Evolutionary conservation across 2,329 filamentous ascomycete genomes (phyloP).

Genomic region (Botrytis fabae): DNA sequence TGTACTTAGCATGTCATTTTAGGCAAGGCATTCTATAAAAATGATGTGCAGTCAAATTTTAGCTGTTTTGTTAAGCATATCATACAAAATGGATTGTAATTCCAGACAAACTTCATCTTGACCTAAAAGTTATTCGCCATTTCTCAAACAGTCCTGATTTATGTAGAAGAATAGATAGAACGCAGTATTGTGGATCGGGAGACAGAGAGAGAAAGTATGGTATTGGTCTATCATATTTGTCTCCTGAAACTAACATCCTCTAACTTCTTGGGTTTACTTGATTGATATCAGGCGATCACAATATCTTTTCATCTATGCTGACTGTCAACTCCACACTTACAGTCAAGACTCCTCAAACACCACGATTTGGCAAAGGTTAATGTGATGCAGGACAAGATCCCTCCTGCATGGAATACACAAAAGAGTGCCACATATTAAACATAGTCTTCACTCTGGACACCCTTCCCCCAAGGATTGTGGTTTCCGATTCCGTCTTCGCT

Average conservation of each 20-base stretch:
- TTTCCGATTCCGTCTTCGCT: constrained; percentile 35
- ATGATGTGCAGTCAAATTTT: no score
- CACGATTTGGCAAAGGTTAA: neutral
- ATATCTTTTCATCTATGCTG: neutral
- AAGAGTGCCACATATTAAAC: constrained; percentile 25
- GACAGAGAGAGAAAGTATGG: neutral
- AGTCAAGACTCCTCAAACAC: neutral
- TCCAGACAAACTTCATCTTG: no score
- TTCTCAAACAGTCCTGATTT: no score
- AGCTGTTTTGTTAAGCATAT: no score
- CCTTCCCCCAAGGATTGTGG: constrained; percentile 37
- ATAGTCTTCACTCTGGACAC: constrained; percentile 36
- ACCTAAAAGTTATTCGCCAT: no score
- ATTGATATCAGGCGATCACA: neutral
- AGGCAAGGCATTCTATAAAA: no score
- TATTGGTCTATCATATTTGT: neutral
- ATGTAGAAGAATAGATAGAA: no score
- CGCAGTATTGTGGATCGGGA: no score
- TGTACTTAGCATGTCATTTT: no score
- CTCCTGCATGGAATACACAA: neutral
- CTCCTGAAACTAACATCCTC: neutral
- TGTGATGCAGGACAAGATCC: neutral
- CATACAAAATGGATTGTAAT: no score
- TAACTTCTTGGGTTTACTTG: neutral
- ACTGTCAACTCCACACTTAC: neutral